A percentile compares a stretch with the other conserved stretches of the same genome.
Conservation (phyloP, 2,329 filamentous ascomycete genomes). For the Phaeophleospora eucalypticola region DNA sequence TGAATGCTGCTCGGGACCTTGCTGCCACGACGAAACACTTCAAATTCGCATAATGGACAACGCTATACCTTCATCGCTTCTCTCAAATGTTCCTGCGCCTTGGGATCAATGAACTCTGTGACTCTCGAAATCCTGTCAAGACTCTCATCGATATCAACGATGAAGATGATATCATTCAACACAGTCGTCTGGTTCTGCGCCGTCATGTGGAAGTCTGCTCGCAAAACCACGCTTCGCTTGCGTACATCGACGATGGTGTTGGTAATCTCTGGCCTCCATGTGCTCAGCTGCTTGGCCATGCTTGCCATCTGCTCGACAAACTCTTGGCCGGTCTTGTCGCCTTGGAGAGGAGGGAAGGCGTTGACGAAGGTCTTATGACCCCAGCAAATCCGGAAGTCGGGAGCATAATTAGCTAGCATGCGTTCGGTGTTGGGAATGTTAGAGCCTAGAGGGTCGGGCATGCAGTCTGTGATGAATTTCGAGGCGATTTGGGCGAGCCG, state of each 20-base stretch:
- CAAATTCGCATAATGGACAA: too few species aligned
- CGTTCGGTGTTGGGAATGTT: constrained; percentile 19
- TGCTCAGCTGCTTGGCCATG: constrained; percentile 25
- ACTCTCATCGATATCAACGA: constrained; percentile 27
- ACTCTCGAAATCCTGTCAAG: constrained; percentile 22
- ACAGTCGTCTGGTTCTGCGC: constrained; percentile 19
- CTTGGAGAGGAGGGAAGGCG: constrained; percentile 22
- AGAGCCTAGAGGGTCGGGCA: constrained; percentile 13
- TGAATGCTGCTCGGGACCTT: too few species aligned
- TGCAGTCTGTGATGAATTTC: constrained; percentile 15
- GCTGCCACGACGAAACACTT: too few species aligned
- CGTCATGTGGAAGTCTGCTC: constrained; percentile 28
- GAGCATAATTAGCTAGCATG: constrained; percentile 19
- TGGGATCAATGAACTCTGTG: constrained; percentile 34
- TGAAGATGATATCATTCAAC: constrained; percentile 34
- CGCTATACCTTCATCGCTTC: constrained; percentile 1
- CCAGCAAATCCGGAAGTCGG: constrained; percentile 25
- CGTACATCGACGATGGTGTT: constrained; percentile 29
- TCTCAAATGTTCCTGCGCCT: constrained; percentile 13
- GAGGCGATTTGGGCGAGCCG: constrained; percentile 15
- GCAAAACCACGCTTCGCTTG: constrained; percentile 21
- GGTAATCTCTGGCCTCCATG: constrained; percentile 23
- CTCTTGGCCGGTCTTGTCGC: constrained; percentile 13
- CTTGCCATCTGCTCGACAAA: constrained; percentile 24
- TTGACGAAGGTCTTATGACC: constrained; percentile 32